Base-by-base conservation (phyloP, 768 basidiomycete genomes). In the Hysterangium stoloniferum region DNA sequence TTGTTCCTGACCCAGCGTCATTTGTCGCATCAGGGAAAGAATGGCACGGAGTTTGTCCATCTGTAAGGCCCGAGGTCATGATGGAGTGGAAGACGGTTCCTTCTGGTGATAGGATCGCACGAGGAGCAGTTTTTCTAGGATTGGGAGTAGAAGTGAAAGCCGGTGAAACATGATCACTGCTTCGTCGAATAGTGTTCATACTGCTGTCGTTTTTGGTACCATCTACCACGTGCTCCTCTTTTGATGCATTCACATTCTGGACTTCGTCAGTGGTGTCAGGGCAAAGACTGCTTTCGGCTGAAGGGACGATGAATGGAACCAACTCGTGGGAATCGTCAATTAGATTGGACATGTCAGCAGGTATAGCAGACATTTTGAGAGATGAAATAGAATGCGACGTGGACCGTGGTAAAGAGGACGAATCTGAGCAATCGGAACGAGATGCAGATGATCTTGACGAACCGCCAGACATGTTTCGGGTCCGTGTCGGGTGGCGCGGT, bases 261-360 rank as follows among this genome's bases (percentile, higher is more conserved):
- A 72, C 53, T 52, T 72, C 71, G 25, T 45, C 44, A 4, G 71
- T 62, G 1, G 69, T 68, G 24, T 57, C 59, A 46, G 72, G 69
- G 1, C 67, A 63, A 3, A 72, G 45, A 8, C 63, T 57, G 1
- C 54, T 55, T 8, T 57, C 54, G 6, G 53, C 24, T 25, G 58
- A 55, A 24, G 61, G 40, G 2, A 76, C 71, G 45, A 78, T 75
- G 7, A 65, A 56, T 0, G 78, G 74, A 8, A 17, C 44, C 25
- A 79, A 59, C 19, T 80, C 75, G n/a, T 77, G 62, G 0, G 82
- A 80, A 48, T 80, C 64, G 49, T 84, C 75, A 54, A 86, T 80
- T 25, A 76, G 62, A 57, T 79, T 77, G 9, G 73, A 71, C 25
- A 74, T 64, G 34, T 76, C 68, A 2, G 71, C 68, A 22, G 73